phyloP scores from a whole-genome alignment of 306 rosid genomes.

The Fragaria iinumae region DNA sequence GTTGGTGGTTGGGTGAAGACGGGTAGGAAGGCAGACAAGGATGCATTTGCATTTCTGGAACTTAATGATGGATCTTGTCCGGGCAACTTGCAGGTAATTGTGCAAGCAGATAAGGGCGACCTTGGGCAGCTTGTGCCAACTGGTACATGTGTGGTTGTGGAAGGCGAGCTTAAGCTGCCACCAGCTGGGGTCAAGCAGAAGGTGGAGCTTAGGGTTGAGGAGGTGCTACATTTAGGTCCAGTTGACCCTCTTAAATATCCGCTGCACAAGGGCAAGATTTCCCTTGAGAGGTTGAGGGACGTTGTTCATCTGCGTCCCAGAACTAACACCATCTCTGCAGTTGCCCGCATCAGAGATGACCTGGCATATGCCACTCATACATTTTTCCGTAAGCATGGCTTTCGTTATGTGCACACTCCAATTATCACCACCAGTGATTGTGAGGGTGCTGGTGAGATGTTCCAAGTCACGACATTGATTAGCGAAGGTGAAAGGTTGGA shows the following conservation, averaged over 20 bases:
- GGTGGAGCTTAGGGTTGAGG: constrained; percentile 75
- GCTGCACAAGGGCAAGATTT: constrained; percentile 69
- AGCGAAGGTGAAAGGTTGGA: constrained; percentile 82
- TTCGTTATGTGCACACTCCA: constrained; percentile 88
- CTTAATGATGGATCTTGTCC: constrained; percentile 86
- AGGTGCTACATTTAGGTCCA: constrained; percentile 71
- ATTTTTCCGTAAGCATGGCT: constrained; percentile 69
- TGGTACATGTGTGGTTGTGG: constrained; percentile 76
- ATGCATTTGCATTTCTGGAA: constrained; percentile 84
- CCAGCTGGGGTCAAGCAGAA: constrained; percentile 81
- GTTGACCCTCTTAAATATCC: constrained; percentile 93
- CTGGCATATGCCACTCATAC: constrained; percentile 90
- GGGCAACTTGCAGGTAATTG: constrained; percentile 78
- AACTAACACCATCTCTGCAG: constrained; percentile 88
- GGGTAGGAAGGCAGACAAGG: constrained; percentile 93
- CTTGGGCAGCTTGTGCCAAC: constrained; percentile 76
- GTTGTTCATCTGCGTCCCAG: constrained; percentile 83
- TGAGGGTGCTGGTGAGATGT: constrained; percentile 99
- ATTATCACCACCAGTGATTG: constrained; percentile 95
- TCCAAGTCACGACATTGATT: constrained; percentile 90
- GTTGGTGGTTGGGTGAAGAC: constrained; percentile 96
- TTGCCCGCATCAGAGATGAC: constrained; percentile 80
- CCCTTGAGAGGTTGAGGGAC: constrained; percentile 79
- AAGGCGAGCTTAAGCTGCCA: constrained; percentile 73
- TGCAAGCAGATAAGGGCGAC: constrained; percentile 66